phyloP scores from a whole-genome alignment of 179 eudicot genomes.

The Camellia oleifera region DNA sequence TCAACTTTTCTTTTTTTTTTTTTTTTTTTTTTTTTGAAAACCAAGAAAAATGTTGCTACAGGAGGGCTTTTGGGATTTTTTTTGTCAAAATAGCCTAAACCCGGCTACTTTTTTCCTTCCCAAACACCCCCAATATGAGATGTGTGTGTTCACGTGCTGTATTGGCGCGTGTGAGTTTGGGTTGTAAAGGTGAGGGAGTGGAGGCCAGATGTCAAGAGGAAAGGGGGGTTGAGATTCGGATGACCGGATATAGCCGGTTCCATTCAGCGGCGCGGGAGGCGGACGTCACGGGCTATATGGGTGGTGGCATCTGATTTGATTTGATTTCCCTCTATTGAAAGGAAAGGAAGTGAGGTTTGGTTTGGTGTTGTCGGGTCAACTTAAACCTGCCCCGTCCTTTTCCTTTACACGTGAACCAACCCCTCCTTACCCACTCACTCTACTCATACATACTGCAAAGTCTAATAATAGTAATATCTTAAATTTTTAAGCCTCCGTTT shows the following conservation, averaged over 20 bases:
- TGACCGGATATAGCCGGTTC: conserved; percentile 36
- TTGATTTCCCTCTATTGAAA: background rate
- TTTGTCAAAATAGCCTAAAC: too few relatives aligned
- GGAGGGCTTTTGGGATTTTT: too few relatives aligned
- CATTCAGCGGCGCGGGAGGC: conserved; percentile 21
- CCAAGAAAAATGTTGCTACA: too few relatives aligned
- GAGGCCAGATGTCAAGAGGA: background rate
- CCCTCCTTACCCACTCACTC: background rate
- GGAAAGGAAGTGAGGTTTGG: background rate
- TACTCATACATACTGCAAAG: too few relatives aligned
- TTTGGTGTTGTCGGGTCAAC: conserved; percentile 28
- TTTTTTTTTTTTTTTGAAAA: too few relatives aligned
- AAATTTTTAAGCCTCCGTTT: too few relatives aligned
- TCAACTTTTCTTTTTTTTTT: too few relatives aligned
- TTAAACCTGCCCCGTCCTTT: background rate
- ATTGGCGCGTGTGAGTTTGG: background rate
- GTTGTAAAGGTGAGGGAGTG: background rate
- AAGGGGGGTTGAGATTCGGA: background rate
- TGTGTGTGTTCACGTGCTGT: background rate
- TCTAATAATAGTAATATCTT: too few relatives aligned
- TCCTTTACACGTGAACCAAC: conserved; percentile 15
- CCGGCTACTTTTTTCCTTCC: too few relatives aligned
- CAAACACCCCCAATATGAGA: too few relatives aligned
- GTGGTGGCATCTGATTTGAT: background rate
- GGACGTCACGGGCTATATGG: conserved; percentile 32